Base-by-base conservation (phyloP, 1,284 basidiomycete genomes). In the Papiliotrema fonsecae region DNA sequence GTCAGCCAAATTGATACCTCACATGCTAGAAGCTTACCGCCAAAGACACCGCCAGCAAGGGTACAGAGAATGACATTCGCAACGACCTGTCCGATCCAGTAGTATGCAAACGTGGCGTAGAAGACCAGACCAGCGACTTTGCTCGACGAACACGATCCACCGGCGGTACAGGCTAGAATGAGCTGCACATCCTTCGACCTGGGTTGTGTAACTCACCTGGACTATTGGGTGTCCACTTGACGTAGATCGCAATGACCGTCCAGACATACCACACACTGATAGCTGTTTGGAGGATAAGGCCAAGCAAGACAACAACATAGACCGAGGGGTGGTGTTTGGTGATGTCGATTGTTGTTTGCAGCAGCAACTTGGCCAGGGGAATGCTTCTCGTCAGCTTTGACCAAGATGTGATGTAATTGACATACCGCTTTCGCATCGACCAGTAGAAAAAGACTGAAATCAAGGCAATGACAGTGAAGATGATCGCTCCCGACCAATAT, bases 281-380 rank as follows among this genome's bases (percentile, higher is more conserved):
- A 3, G 78, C 81, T 0, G 87, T 81, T 62, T 90, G 86, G 2
- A 88, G 43, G 45, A 88, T 58, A 9, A 90, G 75, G 2, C 85
- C 82, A 28, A 78, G 56, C 56, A 92, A 80, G 1, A 85, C 85
- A 14, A 90, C 85, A n/a, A 82, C 74, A 64, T 87, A 91, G 22
- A 90, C 87, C 39, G 82, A 83, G 50, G 78, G 81, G 71, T 91
- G 86, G 60, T 87, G 85, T 64, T 89, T 89, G 38, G 85, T 80
- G 34, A 89, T 79, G 60, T 89, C 87, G 76, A 90, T 87, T 3
- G 65, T 69, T 4, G 87, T 83, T 69, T 90, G 85, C 3, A 92
- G 78, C 6, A 91, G 77, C 6, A 90, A 72, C 18, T 84, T 82
- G 2, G 86, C 84, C 3, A 93, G 75, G 0, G 88, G 88, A 49